These are phyloP conservation scores for Penicillium soppii DNA, from an alignment of 495 filamentous ascomycete genomes.

Conservation along the genomic window DNA sequence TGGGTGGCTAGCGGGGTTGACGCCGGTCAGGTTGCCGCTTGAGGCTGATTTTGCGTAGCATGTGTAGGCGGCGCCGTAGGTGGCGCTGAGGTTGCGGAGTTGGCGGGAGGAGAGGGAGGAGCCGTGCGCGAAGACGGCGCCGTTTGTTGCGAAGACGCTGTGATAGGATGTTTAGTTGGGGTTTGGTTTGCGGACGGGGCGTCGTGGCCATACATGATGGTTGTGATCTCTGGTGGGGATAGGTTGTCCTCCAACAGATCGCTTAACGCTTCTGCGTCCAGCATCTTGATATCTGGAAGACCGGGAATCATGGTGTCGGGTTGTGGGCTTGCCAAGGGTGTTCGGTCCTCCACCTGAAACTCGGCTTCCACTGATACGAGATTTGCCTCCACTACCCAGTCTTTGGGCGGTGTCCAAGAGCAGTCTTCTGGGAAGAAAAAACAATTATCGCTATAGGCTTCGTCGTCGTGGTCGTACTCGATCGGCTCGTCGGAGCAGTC, in stretches of 20 bases:
- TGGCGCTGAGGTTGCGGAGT: slow-evolving; percentile 47
- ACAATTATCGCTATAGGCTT: slow-evolving; percentile 46
- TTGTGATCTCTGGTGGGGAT: slow-evolving; percentile 48
- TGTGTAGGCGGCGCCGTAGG: slow-evolving; percentile 49
- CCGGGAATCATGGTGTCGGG: slow-evolving; percentile 46
- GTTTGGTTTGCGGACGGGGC: background rate
- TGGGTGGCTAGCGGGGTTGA: slow-evolving; percentile 47
- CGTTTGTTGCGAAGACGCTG: slow-evolving; percentile 46
- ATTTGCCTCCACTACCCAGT: slow-evolving; percentile 25
- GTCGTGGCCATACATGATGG: slow-evolving; percentile 36
- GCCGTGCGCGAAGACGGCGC: slow-evolving; percentile 47
- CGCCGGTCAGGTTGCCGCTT: slow-evolving; percentile 46
- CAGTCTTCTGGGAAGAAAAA: slow-evolving; percentile 52
- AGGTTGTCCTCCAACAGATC: slow-evolving; percentile 49
- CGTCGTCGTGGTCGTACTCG: slow-evolving; percentile 48
- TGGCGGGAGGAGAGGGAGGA: slow-evolving; percentile 43
- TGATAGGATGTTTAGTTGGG: background rate
- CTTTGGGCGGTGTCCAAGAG: slow-evolving; percentile 42
- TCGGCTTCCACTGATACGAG: background rate
- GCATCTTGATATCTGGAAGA: slow-evolving; percentile 50
- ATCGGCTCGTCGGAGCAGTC: slow-evolving; percentile 44
- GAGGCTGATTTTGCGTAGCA: slow-evolving; percentile 48
- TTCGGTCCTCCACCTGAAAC: slow-evolving; percentile 4
- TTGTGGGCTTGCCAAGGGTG: background rate
- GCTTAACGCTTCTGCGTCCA: slow-evolving; percentile 47